Evolutionary conservation across 2,329 filamentous ascomycete species (phyloP).

Genomic region (Ascochyta rabiei): DNA sequence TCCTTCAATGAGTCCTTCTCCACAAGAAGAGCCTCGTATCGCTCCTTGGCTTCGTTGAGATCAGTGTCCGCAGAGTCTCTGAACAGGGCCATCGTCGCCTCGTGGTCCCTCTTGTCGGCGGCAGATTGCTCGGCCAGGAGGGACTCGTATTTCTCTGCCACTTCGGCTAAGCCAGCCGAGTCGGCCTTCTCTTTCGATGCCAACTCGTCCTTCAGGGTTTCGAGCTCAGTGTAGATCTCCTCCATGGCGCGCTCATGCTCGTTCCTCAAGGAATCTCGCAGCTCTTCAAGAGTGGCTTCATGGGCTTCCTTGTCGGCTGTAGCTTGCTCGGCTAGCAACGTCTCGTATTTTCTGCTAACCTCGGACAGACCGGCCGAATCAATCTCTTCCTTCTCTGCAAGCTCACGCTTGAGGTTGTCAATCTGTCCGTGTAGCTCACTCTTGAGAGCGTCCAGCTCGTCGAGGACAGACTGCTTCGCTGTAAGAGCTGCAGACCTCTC

Average conservation of each 20-base stretch:
- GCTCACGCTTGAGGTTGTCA: conserved; percentile 29
- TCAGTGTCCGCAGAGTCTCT: conserved; percentile 18
- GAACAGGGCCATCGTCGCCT: conserved; percentile 27
- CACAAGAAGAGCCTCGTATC: conserved; percentile 26
- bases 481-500: conserved; percentile 32
- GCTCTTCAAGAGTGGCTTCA: conserved; percentile 25
- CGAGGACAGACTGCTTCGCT: conserved; percentile 33
- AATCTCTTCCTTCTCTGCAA: conserved; percentile 25
- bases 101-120: conserved; percentile 29
- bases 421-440: conserved; percentile 29
- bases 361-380: conserved; percentile 24
- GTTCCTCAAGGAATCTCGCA: conserved; percentile 27
- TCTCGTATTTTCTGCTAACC: conserved; percentile 36
- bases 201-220: conserved; percentile 30
- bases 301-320: conserved; percentile 27
- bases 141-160: conserved; percentile 35
- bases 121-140: conserved; percentile 33
- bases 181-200: conserved; percentile 23
- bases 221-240: conserved; percentile 29
- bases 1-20: conserved; percentile 35
- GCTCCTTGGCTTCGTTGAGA: conserved; percentile 19
- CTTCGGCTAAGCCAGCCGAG: conserved; percentile 25
- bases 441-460: conserved; percentile 33
- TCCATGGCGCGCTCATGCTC: conserved; percentile 25
- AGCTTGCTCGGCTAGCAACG: conserved; percentile 32